Conservation (phyloP, 176 grass and related monocot genomes). For the Ananas comosus region DNA sequence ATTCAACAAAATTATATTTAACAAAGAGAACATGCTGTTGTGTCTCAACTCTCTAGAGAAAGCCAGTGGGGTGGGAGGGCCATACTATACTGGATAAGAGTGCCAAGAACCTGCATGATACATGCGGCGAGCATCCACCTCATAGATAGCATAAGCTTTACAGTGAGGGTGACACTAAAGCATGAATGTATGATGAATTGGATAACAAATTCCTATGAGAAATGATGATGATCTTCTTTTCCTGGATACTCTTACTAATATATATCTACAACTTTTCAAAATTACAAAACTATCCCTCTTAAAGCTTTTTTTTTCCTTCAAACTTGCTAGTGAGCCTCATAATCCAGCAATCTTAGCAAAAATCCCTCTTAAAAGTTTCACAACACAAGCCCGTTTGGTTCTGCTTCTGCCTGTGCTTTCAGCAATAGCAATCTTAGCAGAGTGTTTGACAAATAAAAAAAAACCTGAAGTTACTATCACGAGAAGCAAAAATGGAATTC, state of each 20-base stretch:
- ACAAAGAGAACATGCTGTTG: too few relatives aligned
- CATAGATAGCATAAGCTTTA: not conserved
- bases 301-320: too few relatives aligned
- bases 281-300: not conserved
- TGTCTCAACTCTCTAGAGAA: too few relatives aligned
- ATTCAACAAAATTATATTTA: too few relatives aligned
- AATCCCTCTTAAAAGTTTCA: not conserved
- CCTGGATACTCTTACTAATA: not conserved
- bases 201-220: not conserved
- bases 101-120: not conserved
- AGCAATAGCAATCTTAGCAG: not conserved
- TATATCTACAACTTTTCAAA: not conserved
- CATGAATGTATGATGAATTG: not conserved
- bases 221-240: not conserved
- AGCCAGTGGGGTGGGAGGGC: too few relatives aligned
- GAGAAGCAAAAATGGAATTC: not conserved
- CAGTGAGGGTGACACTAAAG: not conserved
- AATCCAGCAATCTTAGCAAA: not conserved
- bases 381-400: not conserved
- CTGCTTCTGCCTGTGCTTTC: not conserved
- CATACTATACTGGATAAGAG: not conserved
- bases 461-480: not conserved
- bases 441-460: not conserved
- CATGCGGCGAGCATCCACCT: not conserved
- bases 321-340: too few relatives aligned